These are phyloP conservation scores for Coemansia sp. DNA, from an alignment of 192 early-diverging fungal genomes.

Conservation along the genomic window DNA sequence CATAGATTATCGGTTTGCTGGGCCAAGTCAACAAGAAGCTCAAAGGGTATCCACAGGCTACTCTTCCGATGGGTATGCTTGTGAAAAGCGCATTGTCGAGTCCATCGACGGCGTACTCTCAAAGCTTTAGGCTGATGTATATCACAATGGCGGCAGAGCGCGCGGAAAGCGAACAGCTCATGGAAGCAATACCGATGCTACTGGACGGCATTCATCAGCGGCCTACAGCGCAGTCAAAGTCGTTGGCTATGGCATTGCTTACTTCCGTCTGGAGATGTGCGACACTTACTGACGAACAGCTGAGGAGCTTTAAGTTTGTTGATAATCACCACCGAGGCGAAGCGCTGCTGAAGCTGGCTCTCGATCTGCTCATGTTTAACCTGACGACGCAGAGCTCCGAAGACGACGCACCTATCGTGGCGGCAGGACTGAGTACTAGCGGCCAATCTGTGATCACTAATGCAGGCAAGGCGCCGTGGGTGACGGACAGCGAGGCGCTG, in stretches of 20 bases:
- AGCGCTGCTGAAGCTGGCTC: conserved; percentile 18
- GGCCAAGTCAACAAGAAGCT: conserved; percentile 87
- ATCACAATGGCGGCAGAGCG: conserved; percentile 77
- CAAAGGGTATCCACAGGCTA: conserved; percentile 63
- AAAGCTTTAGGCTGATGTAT: conserved; percentile 85
- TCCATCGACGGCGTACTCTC: conserved; percentile 60
- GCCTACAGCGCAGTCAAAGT: conserved; percentile 62
- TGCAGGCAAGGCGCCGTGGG: conserved; percentile 75
- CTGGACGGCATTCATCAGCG: conserved; percentile 65
- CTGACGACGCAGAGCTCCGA: conserved; percentile 4
- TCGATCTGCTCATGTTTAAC: conserved; percentile 30
- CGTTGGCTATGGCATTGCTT: conserved; percentile 67
- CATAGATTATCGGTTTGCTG: conserved; percentile 75
- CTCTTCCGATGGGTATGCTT: conserved; percentile 65
- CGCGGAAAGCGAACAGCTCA: conserved; percentile 51
- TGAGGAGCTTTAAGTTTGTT: conserved; percentile 15
- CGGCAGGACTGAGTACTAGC: conserved; percentile 21
- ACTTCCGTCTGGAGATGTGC: conserved; percentile 58
- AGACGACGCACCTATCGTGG: background rate
- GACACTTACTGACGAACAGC: conserved; percentile 24
- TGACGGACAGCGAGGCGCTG: conserved; percentile 44
- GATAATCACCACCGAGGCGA: conserved; percentile 2
- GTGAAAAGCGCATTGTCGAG: conserved; percentile 63
- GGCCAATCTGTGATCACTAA: conserved; percentile 62
- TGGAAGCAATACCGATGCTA: conserved; percentile 62